These are phyloP conservation scores for Daldinia loculata DNA, from an alignment of 495 filamentous ascomycete genomes.

Conservation along the genomic window DNA sequence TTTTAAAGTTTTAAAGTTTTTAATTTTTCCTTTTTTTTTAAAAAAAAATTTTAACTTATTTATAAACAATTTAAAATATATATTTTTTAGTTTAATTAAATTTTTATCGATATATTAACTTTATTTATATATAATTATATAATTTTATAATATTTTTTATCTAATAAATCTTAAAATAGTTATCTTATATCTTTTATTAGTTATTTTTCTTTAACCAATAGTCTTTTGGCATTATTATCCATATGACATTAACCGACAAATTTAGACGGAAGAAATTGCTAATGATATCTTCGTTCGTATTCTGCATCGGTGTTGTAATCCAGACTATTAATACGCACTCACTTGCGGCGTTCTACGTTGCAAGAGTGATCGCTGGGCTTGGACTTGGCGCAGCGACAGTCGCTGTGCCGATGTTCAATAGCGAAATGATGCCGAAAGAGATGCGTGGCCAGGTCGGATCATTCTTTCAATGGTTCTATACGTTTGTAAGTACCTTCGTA, in stretches of 20 bases:
- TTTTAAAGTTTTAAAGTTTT: too few relatives aligned
- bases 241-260: slow-evolving; percentile 18
- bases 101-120: too few relatives aligned
- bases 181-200: too few relatives aligned
- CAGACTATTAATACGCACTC: slow-evolving; percentile 51
- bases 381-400: slow-evolving; percentile 64
- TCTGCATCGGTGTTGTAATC: slow-evolving; percentile 49
- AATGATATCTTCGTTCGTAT: slow-evolving; percentile 51
- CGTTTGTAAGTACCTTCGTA: slow-evolving; percentile 32
- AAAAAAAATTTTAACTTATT: too few relatives aligned
- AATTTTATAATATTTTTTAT: too few relatives aligned
- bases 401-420: slow-evolving; percentile 63
- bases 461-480: slow-evolving; percentile 53
- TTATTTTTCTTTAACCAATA: too few relatives aligned
- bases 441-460: slow-evolving; percentile 62
- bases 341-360: slow-evolving; percentile 51
- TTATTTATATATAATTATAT: too few relatives aligned
- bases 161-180: too few relatives aligned
- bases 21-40: too few relatives aligned
- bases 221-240: too few relatives aligned
- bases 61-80: too few relatives aligned
- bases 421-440: slow-evolving; percentile 63
- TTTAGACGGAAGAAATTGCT: slow-evolving; percentile 49
- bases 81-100: too few relatives aligned
- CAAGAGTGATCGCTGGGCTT: slow-evolving; percentile 61